Base-by-base conservation (phyloP, 192 early-diverging fungal species). In the Coemansia sp. region DNA sequence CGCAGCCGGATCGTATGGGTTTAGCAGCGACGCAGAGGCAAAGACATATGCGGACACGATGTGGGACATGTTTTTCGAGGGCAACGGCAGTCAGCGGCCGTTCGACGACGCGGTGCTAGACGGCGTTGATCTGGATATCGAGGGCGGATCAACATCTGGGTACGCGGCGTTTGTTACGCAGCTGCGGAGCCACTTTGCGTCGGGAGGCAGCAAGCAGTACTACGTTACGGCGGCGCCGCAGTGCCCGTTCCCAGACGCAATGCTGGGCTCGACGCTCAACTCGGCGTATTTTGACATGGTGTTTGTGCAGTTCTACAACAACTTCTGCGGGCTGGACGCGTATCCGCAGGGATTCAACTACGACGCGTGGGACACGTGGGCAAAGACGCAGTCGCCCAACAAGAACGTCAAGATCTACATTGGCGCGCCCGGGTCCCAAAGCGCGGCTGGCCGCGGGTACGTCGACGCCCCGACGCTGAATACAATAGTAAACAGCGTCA, bases 251-350 rank as follows among this genome's bases (percentile, higher is more conserved):
- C 88, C 86, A 1, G 86, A 89, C 48, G 72, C 82, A 14, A 83
- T 85, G 58, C 76, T 86, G 0, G 81, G 76, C 11, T 82, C 83
- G 17, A 85, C 88, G 3, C 75, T 89, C 63, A 78, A 85, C 45
- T 72, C 82, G 12, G 82, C 85, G 0, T 86, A 84, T 83, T 85
- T 90, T 56, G 87, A 90, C 70, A 71, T 87, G 66, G 87, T 88
- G 29, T 85, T 82, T 75, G 77, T 88, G 16, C 87, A 90, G 51
- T 88, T 88, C 67, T 90, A 89, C 73, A 89, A 89, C 70, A 89
- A 89, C 75, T 85, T 75, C 30, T 89, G 88, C 61, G 83, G 85
- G 12, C 76, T 86, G 17, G 68, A 80, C 42, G 75, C 69, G n/a
- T 87, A 77, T 58, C 67, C 71, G 18, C 40, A 61, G 18, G 61